A percentile compares a stretch with the other conserved stretches of the same genome.
phyloP scores from a whole-genome alignment of 371 early-diverging fungal genomes.

The Mortierella sp. region DNA sequence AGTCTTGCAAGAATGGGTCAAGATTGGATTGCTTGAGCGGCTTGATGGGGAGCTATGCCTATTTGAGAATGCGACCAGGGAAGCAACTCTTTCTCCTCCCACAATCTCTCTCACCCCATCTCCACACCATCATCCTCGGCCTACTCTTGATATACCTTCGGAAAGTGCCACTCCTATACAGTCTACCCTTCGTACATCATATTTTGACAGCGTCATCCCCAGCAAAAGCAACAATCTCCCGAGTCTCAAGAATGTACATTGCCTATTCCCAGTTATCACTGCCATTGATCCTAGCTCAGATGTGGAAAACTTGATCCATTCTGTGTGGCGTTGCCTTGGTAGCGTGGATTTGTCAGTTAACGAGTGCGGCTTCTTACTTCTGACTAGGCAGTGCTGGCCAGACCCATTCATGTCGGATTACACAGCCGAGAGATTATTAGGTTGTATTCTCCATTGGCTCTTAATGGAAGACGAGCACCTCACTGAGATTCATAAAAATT shows the following conservation, averaged over 20 bases:
- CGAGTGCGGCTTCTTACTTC: slow-evolving; percentile 66
- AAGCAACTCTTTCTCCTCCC: not conserved
- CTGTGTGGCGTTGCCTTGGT: slow-evolving; percentile 65
- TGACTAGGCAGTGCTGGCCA: slow-evolving; percentile 70
- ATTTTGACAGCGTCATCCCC: slow-evolving; percentile 16
- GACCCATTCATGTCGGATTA: slow-evolving; percentile 69
- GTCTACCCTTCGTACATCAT: slow-evolving; percentile 33
- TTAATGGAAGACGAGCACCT: slow-evolving; percentile 66
- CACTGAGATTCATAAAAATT: slow-evolving; percentile 40
- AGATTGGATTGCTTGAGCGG: slow-evolving; percentile 68
- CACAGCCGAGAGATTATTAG: slow-evolving; percentile 61
- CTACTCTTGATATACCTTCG: not conserved
- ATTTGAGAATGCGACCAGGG: slow-evolving; percentile 42
- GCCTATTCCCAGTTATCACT: slow-evolving; percentile 66
- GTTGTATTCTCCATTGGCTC: slow-evolving; percentile 66
- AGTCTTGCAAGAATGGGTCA: slow-evolving; percentile 69
- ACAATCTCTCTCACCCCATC: not conserved
- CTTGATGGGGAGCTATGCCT: slow-evolving; percentile 64
- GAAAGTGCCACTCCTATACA: not conserved
- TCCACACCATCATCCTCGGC: not conserved
- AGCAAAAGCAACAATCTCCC: not conserved
- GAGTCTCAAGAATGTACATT: slow-evolving; percentile 47
- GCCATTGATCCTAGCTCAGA: slow-evolving; percentile 64
- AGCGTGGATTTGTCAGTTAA: slow-evolving; percentile 68
- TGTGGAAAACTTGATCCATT: slow-evolving; percentile 65